Base-by-base conservation (phyloP, 108 stramenopile species). In the Seminavis robusta region DNA sequence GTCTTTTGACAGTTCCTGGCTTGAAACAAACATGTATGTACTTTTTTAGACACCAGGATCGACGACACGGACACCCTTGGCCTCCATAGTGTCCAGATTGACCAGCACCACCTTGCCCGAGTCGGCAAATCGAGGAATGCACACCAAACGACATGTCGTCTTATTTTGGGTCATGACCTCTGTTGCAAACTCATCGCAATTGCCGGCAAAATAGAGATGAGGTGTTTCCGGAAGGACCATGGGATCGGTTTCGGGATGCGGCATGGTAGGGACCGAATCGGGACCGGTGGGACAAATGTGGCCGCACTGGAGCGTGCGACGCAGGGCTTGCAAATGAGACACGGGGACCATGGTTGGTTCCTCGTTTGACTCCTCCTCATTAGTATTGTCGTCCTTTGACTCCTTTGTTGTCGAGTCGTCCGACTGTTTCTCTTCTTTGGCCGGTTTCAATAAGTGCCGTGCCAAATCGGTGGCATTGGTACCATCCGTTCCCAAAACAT, bases 271-370 rank as follows among this genome's bases (percentile, higher is more conserved):
- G 29, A 94, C 74, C 3, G 79, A 79, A 56, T 80, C 83, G 1
- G 92, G 92, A n/a, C 86, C 92, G n/a, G 92, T 90, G 15, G 92
- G 92, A 50, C 85, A 83, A 37, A 94, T 53, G 61, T 94, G 92
- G 13, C 70, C 65, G 63, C 69, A 90, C 10, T 61, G 59, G 28
- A 94, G 34, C 3, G 81, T 85, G 23, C 50, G 61, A 27, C 76
- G 54, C 41, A 94, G 53, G 11, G 84, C 83, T 40, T 89, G 80
- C 26, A 81, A 19, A 50, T 77, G 77, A 2, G 71, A 48, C 2
- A 78, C 24, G 26, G 45, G 65, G 15, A 54, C 41, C 16, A 38
- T 58, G 9, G 25, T 44, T 24, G 24, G 33, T 4, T 47, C 54
- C 0, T 56, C 71, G 17, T 57, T 51, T 19, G 56, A 47, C 1